A percentile compares a stretch with the other conserved stretches of the same genome.
phyloP scores from a whole-genome alignment of 805 yeast species.

The Wickerhamiella azymoides region DNA sequence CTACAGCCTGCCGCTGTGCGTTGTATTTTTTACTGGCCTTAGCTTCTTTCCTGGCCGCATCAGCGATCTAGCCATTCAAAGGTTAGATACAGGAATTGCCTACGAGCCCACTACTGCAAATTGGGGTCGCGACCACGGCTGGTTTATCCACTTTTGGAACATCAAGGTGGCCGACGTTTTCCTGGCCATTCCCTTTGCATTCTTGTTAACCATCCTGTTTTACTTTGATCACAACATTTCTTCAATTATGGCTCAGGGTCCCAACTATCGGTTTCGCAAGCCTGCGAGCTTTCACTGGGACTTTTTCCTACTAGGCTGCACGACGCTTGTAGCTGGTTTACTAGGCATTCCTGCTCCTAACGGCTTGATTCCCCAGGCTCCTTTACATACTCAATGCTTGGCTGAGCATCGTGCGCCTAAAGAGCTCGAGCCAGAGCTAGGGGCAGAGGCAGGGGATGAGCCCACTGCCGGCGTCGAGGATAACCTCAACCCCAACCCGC shows the following conservation, averaged over 20 bases:
- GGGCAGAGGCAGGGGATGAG: constrained; percentile 17
- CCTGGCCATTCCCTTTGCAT: constrained; percentile 84
- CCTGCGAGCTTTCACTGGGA: constrained; percentile 93
- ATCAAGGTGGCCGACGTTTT: constrained; percentile 64
- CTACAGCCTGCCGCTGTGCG: constrained; percentile 71
- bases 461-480: too few relatives aligned
- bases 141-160: constrained; percentile 73
- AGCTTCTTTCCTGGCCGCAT: constrained; percentile 80
- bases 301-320: constrained; percentile 65
- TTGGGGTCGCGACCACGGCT: constrained; percentile 34
- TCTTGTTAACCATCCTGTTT: constrained; percentile 68
- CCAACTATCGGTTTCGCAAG: constrained; percentile 64
- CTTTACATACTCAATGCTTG: constrained; percentile 72
- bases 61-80: constrained; percentile 39
- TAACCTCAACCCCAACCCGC: too few relatives aligned
- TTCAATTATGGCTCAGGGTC: constrained; percentile 79
- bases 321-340: constrained; percentile 77
- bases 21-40: constrained; percentile 84
- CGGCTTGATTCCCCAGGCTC: constrained; percentile 95
- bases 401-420: constrained; percentile 16
- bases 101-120: constrained; percentile 52
- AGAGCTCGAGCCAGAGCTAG: too few relatives aligned
- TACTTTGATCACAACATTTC: constrained; percentile 95
- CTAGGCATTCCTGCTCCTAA: constrained; percentile 93
- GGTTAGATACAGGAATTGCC: constrained; percentile 55